phyloP scores from a whole-genome alignment of 495 filamentous ascomycete species.

The Monascus purpureus region DNA sequence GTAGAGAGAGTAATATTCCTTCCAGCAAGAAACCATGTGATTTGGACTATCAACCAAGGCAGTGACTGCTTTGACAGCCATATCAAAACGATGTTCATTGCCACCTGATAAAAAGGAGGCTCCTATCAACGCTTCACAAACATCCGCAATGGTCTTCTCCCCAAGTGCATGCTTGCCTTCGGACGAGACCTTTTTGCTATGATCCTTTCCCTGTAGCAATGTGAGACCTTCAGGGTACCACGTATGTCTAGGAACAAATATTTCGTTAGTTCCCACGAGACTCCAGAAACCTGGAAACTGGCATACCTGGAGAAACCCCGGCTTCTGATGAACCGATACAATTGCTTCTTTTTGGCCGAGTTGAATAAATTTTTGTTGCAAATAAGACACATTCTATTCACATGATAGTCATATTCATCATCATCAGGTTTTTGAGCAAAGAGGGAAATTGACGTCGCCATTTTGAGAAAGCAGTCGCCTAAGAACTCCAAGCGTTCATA shows the following conservation, averaged over 20 bases:
- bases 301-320: slow-evolving; percentile 60
- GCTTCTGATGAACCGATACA: slow-evolving; percentile 67
- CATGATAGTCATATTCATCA: slow-evolving; percentile 79
- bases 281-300: neutral
- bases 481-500: slow-evolving; percentile 94
- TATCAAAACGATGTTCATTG: slow-evolving; percentile 47
- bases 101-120: slow-evolving; percentile 61
- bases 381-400: slow-evolving; percentile 77
- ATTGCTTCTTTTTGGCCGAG: slow-evolving; percentile 47
- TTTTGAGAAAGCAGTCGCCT: slow-evolving; percentile 89
- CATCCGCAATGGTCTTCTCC: slow-evolving; percentile 92
- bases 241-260: slow-evolving; percentile 13
- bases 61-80: slow-evolving; percentile 74
- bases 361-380: slow-evolving; percentile 88
- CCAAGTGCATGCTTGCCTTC: slow-evolving; percentile 52
- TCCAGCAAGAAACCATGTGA: slow-evolving; percentile 53
- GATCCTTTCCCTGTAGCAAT: slow-evolving; percentile 46
- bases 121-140: slow-evolving; percentile 90
- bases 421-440: slow-evolving; percentile 62
- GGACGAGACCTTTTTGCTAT: slow-evolving; percentile 35
- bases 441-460: slow-evolving; percentile 80
- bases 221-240: slow-evolving; percentile 78
- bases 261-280: slow-evolving; percentile 1
- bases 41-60: slow-evolving; percentile 51
- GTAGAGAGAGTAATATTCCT: slow-evolving; percentile 62